Conservation (phyloP, 108 stramenopile genomes). For the Cylindrotheca fusiformis region DNA sequence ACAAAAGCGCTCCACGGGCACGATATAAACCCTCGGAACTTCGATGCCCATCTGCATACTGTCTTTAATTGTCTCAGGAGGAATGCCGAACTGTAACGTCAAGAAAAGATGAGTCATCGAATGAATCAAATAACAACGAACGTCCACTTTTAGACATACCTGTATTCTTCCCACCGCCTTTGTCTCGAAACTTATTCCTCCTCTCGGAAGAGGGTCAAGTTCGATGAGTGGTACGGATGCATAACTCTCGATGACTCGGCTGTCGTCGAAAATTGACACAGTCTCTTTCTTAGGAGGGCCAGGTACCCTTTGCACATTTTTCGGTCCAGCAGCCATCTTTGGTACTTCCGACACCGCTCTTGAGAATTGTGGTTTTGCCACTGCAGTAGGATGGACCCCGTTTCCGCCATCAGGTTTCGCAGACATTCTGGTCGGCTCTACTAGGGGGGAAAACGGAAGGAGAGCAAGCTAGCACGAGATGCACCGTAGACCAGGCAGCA, state of each 20-base stretch:
- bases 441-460: too few relatives aligned
- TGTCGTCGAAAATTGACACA: constrained; percentile 33
- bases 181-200: constrained; percentile 61
- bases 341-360: too few relatives aligned
- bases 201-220: constrained; percentile 53
- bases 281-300: too few relatives aligned
- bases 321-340: too few relatives aligned
- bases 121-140: neutral
- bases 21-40: constrained; percentile 75
- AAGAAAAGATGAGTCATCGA: neutral
- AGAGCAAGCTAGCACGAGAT: too few relatives aligned
- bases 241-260: constrained; percentile 36
- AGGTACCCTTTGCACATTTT: too few relatives aligned
- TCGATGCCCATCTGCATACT: constrained; percentile 67
- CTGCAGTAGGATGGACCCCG: too few relatives aligned
- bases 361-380: too few relatives aligned
- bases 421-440: too few relatives aligned
- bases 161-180: constrained; percentile 61
- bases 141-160: constrained; percentile 13
- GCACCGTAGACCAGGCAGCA: too few relatives aligned
- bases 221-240: constrained; percentile 49
- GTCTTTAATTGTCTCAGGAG: constrained; percentile 92
- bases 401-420: too few relatives aligned
- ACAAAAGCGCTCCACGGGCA: constrained; percentile 84
- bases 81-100: constrained; percentile 62